Conservation (phyloP, 768 basidiomycete species). For the Rhizopogon vesiculosus region DNA sequence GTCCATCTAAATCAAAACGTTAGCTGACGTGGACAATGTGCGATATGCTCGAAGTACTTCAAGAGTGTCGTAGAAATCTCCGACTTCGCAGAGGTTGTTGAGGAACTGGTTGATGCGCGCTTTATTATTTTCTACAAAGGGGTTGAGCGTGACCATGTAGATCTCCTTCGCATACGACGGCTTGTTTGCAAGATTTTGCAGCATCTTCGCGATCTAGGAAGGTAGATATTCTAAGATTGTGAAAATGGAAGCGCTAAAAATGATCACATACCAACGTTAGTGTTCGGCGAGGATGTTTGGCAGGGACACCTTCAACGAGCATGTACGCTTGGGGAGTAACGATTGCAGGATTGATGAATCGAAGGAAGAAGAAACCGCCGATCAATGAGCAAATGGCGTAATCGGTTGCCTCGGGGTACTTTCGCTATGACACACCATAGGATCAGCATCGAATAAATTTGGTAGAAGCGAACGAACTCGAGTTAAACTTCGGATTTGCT, state of each 20-base stretch:
- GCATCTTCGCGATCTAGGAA: slow-evolving; percentile 94
- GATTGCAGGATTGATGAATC: slow-evolving; percentile 99
- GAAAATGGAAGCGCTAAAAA: not conserved
- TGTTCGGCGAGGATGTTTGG: slow-evolving; percentile 95
- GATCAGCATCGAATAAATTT: slow-evolving; percentile 4
- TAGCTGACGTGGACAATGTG: not conserved
- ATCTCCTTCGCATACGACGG: slow-evolving; percentile 96
- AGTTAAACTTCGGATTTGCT: slow-evolving; percentile 96
- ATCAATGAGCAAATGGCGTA: slow-evolving; percentile 98
- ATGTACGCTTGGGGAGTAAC: slow-evolving; percentile 99
- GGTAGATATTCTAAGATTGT: not conserved
- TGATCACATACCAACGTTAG: slow-evolving; percentile 68
- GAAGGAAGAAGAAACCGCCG: slow-evolving; percentile 99
- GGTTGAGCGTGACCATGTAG: slow-evolving; percentile 98
- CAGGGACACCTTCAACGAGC: slow-evolving; percentile 96
- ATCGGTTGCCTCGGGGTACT: slow-evolving; percentile 98
- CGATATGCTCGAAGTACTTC: slow-evolving; percentile 52
- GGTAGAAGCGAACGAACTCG: slow-evolving; percentile 50
- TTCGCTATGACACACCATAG: slow-evolving; percentile 53
- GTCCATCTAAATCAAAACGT: slow-evolving; percentile 70
- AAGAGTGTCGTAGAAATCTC: slow-evolving; percentile 97
- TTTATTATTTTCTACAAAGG: slow-evolving; percentile 99
- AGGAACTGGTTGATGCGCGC: slow-evolving; percentile 96
- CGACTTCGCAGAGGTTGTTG: slow-evolving; percentile 96
- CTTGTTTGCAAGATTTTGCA: slow-evolving; percentile 98